phyloP scores from a whole-genome alignment of 1,284 basidiomycete genomes.

The Trametes versicolor region DNA sequence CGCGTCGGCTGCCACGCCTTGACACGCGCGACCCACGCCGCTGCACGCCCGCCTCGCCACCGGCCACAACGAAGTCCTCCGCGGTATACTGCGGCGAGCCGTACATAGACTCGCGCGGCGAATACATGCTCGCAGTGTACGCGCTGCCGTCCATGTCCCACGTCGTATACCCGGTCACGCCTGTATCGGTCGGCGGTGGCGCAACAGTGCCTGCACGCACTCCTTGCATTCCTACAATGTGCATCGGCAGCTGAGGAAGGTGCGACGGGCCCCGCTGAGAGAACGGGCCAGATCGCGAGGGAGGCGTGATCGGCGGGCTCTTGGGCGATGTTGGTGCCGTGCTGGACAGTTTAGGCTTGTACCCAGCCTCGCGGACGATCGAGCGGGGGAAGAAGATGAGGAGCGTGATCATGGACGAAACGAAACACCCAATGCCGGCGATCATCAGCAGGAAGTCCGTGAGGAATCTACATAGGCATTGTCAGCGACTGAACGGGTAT shows the following conservation, averaged over 20 bases:
- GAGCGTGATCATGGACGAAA: conserved; percentile 79
- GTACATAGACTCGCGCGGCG: conserved; percentile 29
- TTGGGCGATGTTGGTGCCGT: conserved; percentile 39
- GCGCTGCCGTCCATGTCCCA: conserved; percentile 30
- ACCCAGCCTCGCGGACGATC: conserved; percentile 67
- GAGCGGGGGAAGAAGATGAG: conserved; percentile 84
- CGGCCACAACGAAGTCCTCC: conserved; percentile 11
- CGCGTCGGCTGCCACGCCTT: conserved; percentile 15
- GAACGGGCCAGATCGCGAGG: conserved; percentile 28
- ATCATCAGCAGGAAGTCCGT: conserved; percentile 74
- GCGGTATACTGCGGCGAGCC: conserved; percentile 28
- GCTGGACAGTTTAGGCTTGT: conserved; percentile 49
- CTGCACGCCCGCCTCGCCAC: conserved; percentile 3
- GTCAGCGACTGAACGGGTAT: not conserved
- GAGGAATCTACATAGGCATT: conserved; percentile 14
- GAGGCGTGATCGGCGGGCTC: conserved; percentile 33
- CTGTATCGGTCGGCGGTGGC: conserved; percentile 21
- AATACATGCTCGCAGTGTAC: conserved; percentile 29
- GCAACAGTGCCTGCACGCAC: conserved; percentile 2
- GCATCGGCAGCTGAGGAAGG: conserved; percentile 21
- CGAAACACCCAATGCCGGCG: conserved; percentile 74
- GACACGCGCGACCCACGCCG: conserved; percentile 19
- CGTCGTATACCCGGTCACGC: conserved; percentile 20
- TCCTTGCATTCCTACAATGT: conserved; percentile 3
- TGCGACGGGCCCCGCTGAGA: conserved; percentile 4